Conservation (phyloP, 2,329 filamentous ascomycete genomes). For the Nigrospora osmanthi region DNA sequence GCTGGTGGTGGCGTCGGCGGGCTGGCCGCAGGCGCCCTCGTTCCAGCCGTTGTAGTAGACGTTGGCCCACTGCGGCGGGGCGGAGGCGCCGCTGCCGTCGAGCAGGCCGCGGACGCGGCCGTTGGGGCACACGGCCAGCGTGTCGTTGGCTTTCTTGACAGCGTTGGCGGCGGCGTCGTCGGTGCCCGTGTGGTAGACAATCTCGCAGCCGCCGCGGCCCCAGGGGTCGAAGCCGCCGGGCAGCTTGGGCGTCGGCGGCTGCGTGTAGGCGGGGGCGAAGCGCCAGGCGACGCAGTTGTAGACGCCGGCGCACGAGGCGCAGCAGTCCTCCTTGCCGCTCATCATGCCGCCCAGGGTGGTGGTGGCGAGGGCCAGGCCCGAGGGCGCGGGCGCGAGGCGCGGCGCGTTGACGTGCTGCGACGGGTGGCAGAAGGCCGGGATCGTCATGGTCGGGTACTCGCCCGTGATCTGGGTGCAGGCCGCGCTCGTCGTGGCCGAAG, state of each 20-base stretch:
- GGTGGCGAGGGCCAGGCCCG: constrained; percentile 10
- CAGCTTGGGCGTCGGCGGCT: constrained; percentile 10
- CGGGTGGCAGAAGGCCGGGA: constrained; percentile 21
- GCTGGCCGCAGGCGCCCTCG: constrained; percentile 16
- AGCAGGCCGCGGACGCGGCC: constrained; percentile 8
- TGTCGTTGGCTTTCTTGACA: not conserved
- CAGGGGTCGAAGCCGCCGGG: constrained; percentile 22
- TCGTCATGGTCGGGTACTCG: constrained; percentile 14
- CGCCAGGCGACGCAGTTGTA: constrained; percentile 22
- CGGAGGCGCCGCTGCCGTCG: constrained; percentile 9
- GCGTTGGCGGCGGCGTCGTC: constrained; percentile 2
- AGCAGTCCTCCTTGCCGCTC: constrained; percentile 19
- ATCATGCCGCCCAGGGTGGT: constrained; percentile 16
- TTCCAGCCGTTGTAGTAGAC: constrained; percentile 23
- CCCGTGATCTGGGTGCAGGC: constrained; percentile 16
- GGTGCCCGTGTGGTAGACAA: constrained; percentile 15
- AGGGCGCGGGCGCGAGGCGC: constrained; percentile 6
- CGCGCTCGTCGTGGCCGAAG: not conserved
- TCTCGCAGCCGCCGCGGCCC: constrained; percentile 18
- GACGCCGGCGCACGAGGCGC: constrained; percentile 17
- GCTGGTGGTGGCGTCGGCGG: constrained; percentile 9
- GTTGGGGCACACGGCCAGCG: constrained; percentile 11
- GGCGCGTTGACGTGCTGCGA: constrained; percentile 17
- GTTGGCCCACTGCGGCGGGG: constrained; percentile 10
- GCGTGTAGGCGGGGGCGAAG: constrained; percentile 15